phyloP scores from a whole-genome alignment of 176 grass and related monocot species.

The Panicum miliaceum region DNA sequence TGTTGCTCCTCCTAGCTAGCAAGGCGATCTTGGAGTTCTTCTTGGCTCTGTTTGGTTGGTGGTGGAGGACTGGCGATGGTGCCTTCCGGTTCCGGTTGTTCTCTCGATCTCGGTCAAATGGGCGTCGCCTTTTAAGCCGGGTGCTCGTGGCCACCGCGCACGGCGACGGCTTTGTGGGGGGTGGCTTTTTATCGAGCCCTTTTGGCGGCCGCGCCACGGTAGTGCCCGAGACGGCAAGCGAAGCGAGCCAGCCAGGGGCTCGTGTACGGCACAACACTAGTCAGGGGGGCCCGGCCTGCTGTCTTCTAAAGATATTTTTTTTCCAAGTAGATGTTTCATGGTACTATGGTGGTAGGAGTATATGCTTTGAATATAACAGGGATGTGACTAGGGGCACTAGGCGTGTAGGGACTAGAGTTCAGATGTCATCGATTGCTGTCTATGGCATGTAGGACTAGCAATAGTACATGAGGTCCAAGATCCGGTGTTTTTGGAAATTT shows the following conservation, averaged over 20 bases:
- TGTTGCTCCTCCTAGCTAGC: too few relatives aligned
- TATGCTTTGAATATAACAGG: conserved; percentile 35
- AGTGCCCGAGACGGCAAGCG: conserved; percentile 57
- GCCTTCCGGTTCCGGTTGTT: conserved; percentile 8
- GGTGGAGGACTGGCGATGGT: conserved; percentile 9
- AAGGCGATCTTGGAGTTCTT: not conserved
- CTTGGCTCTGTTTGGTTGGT: conserved; percentile 34
- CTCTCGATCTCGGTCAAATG: conserved; percentile 60
- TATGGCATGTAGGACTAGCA: not conserved
- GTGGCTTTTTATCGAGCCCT: conserved; percentile 56
- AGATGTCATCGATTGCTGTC: conserved; percentile 26
- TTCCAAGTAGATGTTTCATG: not conserved
- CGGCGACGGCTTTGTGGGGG: conserved; percentile 39
- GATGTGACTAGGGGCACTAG: conserved; percentile 24
- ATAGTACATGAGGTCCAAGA: conserved; percentile 3
- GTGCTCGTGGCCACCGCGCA: conserved; percentile 41
- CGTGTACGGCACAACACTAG: conserved; percentile 63
- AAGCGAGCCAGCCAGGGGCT: conserved; percentile 32
- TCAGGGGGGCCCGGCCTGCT: conserved; percentile 18
- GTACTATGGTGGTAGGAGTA: not conserved
- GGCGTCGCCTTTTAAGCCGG: conserved; percentile 63
- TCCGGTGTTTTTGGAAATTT: not conserved
- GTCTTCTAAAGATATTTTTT: conserved; percentile 33
- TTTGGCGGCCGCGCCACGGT: conserved; percentile 44
- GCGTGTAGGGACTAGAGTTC: not conserved